Conservation (phyloP, 228 moss, liverwort and hornwort species). For the Sphagnum fallax region DNA sequence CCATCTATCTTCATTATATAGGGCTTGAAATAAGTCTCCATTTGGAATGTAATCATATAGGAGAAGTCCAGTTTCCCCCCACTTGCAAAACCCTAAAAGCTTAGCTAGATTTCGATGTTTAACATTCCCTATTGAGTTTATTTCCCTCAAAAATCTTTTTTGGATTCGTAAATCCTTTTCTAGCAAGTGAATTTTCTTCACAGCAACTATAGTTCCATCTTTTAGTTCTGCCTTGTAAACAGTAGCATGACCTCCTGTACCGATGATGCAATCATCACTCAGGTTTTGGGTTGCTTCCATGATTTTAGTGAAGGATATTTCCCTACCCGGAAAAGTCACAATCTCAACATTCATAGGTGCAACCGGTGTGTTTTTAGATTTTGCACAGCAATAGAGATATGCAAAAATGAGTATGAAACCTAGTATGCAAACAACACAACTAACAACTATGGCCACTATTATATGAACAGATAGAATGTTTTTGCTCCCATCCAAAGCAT, state of each 20-base stretch:
- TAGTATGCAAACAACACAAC: neutral
- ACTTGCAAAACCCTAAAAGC: conserved; percentile 20
- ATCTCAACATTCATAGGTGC: neutral
- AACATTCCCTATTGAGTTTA: conserved; percentile 16
- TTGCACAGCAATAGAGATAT: neutral
- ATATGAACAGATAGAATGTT: neutral
- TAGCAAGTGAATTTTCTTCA: conserved; percentile 11
- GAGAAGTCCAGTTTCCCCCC: conserved; percentile 7
- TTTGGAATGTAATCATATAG: conserved; percentile 25
- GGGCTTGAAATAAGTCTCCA: conserved; percentile 17
- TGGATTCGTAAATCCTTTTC: conserved; percentile 3
- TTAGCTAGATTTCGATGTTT: conserved; percentile 31
- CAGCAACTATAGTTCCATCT: conserved; percentile 6
- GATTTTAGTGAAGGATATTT: conserved; percentile 7
- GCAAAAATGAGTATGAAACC: conserved; percentile 2
- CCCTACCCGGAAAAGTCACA: neutral
- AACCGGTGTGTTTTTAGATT: neutral
- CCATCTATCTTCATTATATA: conserved; percentile 9
- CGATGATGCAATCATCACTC: conserved; percentile 7
- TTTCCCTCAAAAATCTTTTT: conserved; percentile 12
- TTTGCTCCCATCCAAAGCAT: neutral
- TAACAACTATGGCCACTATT: neutral
- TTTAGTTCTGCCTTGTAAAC: conserved; percentile 26
- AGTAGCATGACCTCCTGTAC: conserved; percentile 16
- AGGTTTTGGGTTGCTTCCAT: conserved; percentile 12